Evolutionary conservation across 106 monocot genomes (phyloP).

Genomic region (Apostasia ramifera): DNA sequence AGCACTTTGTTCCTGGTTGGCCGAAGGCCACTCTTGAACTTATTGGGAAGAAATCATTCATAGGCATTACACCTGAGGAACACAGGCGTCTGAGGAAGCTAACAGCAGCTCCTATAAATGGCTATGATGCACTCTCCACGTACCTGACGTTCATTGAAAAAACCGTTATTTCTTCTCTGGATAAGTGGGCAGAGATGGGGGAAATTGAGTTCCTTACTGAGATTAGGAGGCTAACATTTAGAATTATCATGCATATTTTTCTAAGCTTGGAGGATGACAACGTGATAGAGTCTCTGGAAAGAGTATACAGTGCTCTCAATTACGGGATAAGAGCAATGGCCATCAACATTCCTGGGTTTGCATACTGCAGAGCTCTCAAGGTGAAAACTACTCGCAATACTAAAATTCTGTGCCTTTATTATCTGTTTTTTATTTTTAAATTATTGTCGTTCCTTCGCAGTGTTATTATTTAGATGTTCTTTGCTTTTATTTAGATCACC

Average conservation of each 20-base stretch:
- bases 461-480: too few relatives aligned
- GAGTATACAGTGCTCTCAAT: conserved; percentile 72
- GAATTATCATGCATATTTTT: conserved; percentile 89
- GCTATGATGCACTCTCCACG: conserved; percentile 61
- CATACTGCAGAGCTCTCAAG: conserved; percentile 66
- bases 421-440: too few relatives aligned
- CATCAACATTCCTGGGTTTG: conserved; percentile 88
- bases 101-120: conserved; percentile 72
- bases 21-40: conserved; percentile 65
- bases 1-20: conserved; percentile 75
- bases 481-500: too few relatives aligned
- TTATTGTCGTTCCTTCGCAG: too few relatives aligned
- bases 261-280: conserved; percentile 41
- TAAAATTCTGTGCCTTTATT: too few relatives aligned
- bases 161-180: conserved; percentile 33
- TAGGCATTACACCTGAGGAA: conserved; percentile 60
- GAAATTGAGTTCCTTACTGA: conserved; percentile 82
- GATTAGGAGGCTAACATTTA: conserved; percentile 70
- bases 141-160: conserved; percentile 77
- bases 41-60: conserved; percentile 74
- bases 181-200: conserved; percentile 59
- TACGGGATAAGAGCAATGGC: conserved; percentile 91
- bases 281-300: conserved; percentile 41
- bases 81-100: conserved; percentile 62
- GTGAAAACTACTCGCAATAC: not conserved